Conservation (phyloP, 345 rosid species). For the Aquilaria malaccensis region DNA sequence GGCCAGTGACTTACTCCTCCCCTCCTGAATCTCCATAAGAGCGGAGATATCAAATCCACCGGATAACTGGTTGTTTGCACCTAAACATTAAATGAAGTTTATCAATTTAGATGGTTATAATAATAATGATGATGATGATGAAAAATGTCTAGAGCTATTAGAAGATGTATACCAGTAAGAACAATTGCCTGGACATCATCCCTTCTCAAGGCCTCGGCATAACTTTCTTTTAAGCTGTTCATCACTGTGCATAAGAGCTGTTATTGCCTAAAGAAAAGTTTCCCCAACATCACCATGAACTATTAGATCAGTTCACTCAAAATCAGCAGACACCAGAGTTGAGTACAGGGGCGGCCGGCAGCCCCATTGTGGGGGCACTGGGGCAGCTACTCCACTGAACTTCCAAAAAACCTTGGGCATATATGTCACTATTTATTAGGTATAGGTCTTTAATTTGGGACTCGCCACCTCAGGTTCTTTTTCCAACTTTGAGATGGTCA, state of each 20-base stretch:
- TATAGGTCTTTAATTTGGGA: too few species aligned
- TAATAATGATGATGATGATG: not conserved
- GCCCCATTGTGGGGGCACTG: not conserved
- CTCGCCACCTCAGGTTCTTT: too few species aligned
- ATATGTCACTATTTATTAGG: not conserved
- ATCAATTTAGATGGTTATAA: not conserved
- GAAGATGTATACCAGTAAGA: slow-evolving; percentile 44
- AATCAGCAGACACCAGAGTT: too few species aligned
- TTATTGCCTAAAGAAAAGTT: not conserved
- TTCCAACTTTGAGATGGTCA: too few species aligned
- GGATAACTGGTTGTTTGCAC: slow-evolving; percentile 26
- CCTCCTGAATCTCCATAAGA: slow-evolving; percentile 57
- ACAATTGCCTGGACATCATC: slow-evolving; percentile 96
- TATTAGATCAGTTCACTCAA: too few species aligned
- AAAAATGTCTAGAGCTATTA: not conserved
- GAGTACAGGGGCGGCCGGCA: too few species aligned
- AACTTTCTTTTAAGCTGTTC: slow-evolving; percentile 64
- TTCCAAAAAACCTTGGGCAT: not conserved
- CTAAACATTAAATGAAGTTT: slow-evolving; percentile 1
- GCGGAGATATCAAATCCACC: slow-evolving; percentile 90
- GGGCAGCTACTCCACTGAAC: not conserved
- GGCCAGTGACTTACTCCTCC: slow-evolving; percentile 36
- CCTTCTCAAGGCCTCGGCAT: slow-evolving; percentile 66
- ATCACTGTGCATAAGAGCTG: slow-evolving; percentile 37
- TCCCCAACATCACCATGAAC: too few species aligned